Conservation (phyloP, 2,329 filamentous ascomycete genomes). For the Monosporascus ibericus region DNA sequence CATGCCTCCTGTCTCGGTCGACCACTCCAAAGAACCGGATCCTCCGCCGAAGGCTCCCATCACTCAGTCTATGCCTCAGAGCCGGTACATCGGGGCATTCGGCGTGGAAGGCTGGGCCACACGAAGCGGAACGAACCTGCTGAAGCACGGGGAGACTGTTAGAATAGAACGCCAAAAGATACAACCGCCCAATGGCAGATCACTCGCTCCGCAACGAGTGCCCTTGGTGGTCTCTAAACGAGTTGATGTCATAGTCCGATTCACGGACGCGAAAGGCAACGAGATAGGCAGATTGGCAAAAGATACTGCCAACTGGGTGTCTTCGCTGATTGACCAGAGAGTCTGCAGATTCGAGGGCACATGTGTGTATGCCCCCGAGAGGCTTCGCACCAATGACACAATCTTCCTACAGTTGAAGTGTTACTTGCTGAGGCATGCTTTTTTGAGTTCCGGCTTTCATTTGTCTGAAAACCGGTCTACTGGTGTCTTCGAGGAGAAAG, state of each 20-base stretch:
- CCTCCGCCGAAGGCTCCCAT: slow-evolving; percentile 5
- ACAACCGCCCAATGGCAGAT: slow-evolving; percentile 38
- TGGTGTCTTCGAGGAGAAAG: slow-evolving; percentile 75
- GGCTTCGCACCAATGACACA: slow-evolving; percentile 82
- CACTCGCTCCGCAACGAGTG: slow-evolving; percentile 27
- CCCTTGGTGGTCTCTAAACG: slow-evolving; percentile 55
- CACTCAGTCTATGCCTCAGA: slow-evolving; percentile 28
- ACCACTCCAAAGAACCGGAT: slow-evolving; percentile 8
- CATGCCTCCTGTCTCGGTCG: slow-evolving; percentile 4
- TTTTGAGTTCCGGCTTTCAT: slow-evolving; percentile 57
- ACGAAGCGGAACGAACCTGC: slow-evolving; percentile 65
- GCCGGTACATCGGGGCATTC: slow-evolving; percentile 82
- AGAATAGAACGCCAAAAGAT: slow-evolving; percentile 81
- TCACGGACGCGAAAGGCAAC: slow-evolving; percentile 70
- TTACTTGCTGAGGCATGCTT: slow-evolving; percentile 68
- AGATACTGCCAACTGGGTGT: slow-evolving; percentile 86
- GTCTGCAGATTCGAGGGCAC: slow-evolving; percentile 81
- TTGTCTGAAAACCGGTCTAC: slow-evolving; percentile 64
- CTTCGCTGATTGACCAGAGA: slow-evolving; percentile 82
- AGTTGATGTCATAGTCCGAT: slow-evolving; percentile 83
- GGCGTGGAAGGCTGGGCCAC: slow-evolving; percentile 91
- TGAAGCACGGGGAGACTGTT: slow-evolving; percentile 78
- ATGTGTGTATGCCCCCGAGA: slow-evolving; percentile 85
- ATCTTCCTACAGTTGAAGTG: slow-evolving; percentile 85
- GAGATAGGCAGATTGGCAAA: slow-evolving; percentile 85